phyloP scores from a whole-genome alignment of 352 stramenopile genomes.

The Globisporangium recalcitrans region DNA sequence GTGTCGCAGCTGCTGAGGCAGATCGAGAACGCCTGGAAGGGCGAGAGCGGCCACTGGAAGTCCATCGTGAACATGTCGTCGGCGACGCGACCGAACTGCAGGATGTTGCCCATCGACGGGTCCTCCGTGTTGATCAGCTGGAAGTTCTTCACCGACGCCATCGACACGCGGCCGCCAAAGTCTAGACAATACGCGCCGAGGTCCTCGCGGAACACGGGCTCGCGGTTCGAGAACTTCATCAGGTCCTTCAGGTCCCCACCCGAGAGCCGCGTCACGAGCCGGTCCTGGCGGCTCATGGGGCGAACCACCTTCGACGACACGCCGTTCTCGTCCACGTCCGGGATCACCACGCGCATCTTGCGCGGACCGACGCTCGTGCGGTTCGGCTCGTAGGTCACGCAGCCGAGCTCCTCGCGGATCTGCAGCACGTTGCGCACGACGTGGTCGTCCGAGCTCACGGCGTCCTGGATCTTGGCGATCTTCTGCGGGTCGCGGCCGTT shows the following conservation, averaged over 20 bases:
- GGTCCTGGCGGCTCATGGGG: slow-evolving; percentile 80
- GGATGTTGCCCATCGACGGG: slow-evolving; percentile 79
- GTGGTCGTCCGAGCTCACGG: slow-evolving; percentile 57
- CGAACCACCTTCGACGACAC: slow-evolving; percentile 77
- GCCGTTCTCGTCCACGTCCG: slow-evolving; percentile 76
- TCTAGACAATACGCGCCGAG: slow-evolving; percentile 68
- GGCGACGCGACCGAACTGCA: slow-evolving; percentile 87
- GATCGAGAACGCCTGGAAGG: slow-evolving; percentile 86
- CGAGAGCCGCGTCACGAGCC: slow-evolving; percentile 66
- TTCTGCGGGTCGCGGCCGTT: slow-evolving; percentile 87
- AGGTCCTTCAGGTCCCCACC: slow-evolving; percentile 73
- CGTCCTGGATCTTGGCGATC: slow-evolving; percentile 83
- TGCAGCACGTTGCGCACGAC: slow-evolving; percentile 80
- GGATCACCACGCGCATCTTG: slow-evolving; percentile 84
- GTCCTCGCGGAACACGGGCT: slow-evolving; percentile 83
- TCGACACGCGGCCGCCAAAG: slow-evolving; percentile 8
- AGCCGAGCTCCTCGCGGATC: slow-evolving; percentile 82
- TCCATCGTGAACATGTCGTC: slow-evolving; percentile 91
- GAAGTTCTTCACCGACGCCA: slow-evolving; percentile 67
- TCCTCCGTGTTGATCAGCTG: slow-evolving; percentile 83
- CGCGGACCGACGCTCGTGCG: slow-evolving; percentile 78
- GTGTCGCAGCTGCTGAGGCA: slow-evolving; percentile 87
- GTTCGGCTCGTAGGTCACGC: slow-evolving; percentile 85
- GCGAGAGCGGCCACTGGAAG: slow-evolving; percentile 85
- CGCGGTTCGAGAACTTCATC: slow-evolving; percentile 85